Base-by-base conservation (phyloP, 2,329 filamentous ascomycete genomes). In the Penicillium thymicola region DNA sequence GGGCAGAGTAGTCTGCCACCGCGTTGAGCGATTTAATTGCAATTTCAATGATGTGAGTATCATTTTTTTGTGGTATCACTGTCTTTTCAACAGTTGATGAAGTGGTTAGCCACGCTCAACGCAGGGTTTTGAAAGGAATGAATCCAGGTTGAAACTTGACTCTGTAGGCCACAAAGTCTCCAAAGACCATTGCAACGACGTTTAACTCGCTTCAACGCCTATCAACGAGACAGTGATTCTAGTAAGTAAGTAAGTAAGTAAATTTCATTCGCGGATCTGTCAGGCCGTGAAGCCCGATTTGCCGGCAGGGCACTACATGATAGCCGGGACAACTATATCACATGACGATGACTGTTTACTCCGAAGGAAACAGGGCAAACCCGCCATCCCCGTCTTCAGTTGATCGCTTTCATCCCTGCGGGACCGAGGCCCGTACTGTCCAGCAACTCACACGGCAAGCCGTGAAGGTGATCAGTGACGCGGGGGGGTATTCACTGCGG, bases 161-260 rank as follows among this genome's bases (percentile, higher is more conserved):
- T 51, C 48, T 51, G 38, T 42, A 51, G 38, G 48, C 38, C 48
- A 42, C 27, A 42, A 42, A 34, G 25, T 42, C 48, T 42, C 48
- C 28, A n/a, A 42, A 42, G 3, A 25, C 23, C 13, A 40, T 32
- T 51, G 16, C 14, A 51, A 43, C 48, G 14, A 18, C 9, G 38
- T 34, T 51, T 2, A 32, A 11, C 5, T 51, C 1, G 10, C 28
- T 43, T 43, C 38, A 51, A 43, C 28, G 36, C n/a, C 27, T 5
- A 18, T 32, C 34, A 41, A 50, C 16, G 25, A 16, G 37, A 40
- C 25, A 30, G n/a, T n/a, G n/a, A n/a, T n/a, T n/a, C 21, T 3
- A 21, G 21, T 21, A 21, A 21, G 21, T 21, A 21, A 21, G 21
- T 30, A 30, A 30, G 28, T 30, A 30, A 30, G 28, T 30, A 11